These are phyloP conservation scores for Phycomyces blakesleeanus DNA, from an alignment of 192 early-diverging fungal species.

Conservation along the genomic window DNA sequence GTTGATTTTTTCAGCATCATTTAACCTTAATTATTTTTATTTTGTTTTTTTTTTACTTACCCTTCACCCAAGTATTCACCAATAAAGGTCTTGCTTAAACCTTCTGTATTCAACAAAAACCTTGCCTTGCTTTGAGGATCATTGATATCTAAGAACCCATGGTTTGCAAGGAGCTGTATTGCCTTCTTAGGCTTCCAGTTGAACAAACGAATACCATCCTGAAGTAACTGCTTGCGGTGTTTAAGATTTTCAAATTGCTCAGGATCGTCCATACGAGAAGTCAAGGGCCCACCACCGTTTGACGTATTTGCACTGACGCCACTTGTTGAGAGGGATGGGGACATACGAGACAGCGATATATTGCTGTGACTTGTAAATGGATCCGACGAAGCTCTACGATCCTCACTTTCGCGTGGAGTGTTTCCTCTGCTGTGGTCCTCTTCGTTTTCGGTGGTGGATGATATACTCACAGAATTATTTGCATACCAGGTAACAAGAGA, in stretches of 20 bases:
- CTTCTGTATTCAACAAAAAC: conserved; percentile 74
- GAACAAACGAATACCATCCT: conserved; percentile 76
- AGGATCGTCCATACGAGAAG: conserved; percentile 70
- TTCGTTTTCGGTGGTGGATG: conserved; percentile 19
- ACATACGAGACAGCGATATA: conserved; percentile 19
- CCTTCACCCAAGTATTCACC: conserved; percentile 94
- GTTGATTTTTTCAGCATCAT: no score
- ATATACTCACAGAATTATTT: conserved; percentile 36
- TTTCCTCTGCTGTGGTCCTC: conserved; percentile 8
- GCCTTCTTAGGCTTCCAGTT: conserved; percentile 91
- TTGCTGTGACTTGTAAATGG: conserved; percentile 19
- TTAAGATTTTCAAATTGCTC: conserved; percentile 79
- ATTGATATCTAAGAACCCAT: conserved; percentile 58
- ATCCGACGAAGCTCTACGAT: conserved; percentile 11
- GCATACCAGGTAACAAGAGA: conserved; percentile 69
- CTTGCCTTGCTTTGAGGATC: conserved; percentile 72
- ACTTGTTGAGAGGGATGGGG: conserved; percentile 24
- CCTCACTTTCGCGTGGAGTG: conserved; percentile 35
- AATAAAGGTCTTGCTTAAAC: conserved; percentile 82
- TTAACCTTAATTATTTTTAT: conserved; percentile 6
- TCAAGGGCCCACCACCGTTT: conserved; percentile 2
- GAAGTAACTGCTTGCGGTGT: conserved; percentile 79
- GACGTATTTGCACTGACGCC: background rate
- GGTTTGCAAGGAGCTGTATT: conserved; percentile 66
- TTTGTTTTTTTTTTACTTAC: conserved; percentile 28